Evolutionary conservation across 495 filamentous ascomycete species (phyloP).

Genomic region (Neurospora sp.): DNA sequence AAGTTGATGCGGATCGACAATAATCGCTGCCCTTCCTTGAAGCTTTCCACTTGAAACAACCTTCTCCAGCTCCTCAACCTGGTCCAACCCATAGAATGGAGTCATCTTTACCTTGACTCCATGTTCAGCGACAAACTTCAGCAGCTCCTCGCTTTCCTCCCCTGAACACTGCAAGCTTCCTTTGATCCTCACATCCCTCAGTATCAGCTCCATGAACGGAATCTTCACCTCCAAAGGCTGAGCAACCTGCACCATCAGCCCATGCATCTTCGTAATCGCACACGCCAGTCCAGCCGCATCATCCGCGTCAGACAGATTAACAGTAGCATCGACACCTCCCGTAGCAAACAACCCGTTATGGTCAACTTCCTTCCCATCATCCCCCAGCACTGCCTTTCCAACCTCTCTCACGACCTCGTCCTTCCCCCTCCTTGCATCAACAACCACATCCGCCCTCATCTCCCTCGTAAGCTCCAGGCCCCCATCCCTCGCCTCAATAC

Average conservation of each 20-base stretch:
- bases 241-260: constrained; percentile 44
- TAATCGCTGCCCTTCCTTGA: constrained; percentile 43
- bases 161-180: constrained; percentile 38
- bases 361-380: constrained; percentile 34
- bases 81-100: constrained; percentile 41
- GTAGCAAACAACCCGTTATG: constrained; percentile 31
- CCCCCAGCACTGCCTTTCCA: constrained; percentile 34
- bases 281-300: constrained; percentile 36
- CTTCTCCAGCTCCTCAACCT: constrained; percentile 38
- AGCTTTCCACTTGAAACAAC: constrained; percentile 41
- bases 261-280: constrained; percentile 46
- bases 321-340: constrained; percentile 33
- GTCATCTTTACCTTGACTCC: constrained; percentile 41
- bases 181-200: constrained; percentile 43
- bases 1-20: constrained; percentile 32
- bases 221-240: constrained; percentile 38
- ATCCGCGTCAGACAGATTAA: constrained; percentile 35
- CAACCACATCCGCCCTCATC: constrained; percentile 37
- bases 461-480: constrained; percentile 35
- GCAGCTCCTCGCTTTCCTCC: constrained; percentile 39
- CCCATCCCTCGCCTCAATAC: constrained; percentile 46
- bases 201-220: constrained; percentile 43
- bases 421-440: constrained; percentile 41
- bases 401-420: constrained; percentile 35
- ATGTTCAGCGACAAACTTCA: constrained; percentile 40